phyloP scores from a whole-genome alignment of 495 filamentous ascomycete species.

The Penicillium atrosanguineum region DNA sequence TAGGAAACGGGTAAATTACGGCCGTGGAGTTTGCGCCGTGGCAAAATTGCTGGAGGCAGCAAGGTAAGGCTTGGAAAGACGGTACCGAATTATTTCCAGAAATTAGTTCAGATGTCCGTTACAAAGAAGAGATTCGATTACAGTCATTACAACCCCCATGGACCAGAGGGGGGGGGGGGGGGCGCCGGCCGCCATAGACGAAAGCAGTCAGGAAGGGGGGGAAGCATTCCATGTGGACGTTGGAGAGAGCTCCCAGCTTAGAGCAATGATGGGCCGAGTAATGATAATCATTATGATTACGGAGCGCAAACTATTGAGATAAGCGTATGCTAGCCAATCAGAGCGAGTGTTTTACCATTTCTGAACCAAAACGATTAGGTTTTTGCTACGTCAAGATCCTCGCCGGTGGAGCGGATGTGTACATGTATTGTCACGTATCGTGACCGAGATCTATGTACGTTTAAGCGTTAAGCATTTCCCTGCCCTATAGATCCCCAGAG shows the following conservation, averaged over 20 bases:
- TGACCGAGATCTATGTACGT: constrained; percentile 1
- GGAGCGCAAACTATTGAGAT: constrained; percentile 32
- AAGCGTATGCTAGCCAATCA: constrained; percentile 39
- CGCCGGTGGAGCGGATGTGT: constrained; percentile 6
- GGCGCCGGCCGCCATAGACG: constrained; percentile 10
- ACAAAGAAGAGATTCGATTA: neutral
- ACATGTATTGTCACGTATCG: constrained; percentile 8
- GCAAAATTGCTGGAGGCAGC: constrained; percentile 1
- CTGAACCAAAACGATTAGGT: constrained; percentile 38
- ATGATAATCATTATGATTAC: constrained; percentile 34
- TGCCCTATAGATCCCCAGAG: too few species aligned
- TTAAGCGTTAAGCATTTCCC: neutral
- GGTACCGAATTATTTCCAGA: neutral
- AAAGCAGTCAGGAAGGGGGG: constrained; percentile 5
- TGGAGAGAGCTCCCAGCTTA: neutral
- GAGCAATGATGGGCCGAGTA: constrained; percentile 10
- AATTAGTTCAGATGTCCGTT: neutral
- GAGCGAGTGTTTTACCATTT: constrained; percentile 28
- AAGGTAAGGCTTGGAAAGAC: neutral
- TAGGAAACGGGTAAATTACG: constrained; percentile 25
- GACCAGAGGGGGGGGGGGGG: neutral
- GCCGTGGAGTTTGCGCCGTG: constrained; percentile 11
- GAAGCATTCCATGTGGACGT: constrained; percentile 14
- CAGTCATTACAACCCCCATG: neutral
- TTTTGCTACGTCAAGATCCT: constrained; percentile 41